These are phyloP conservation scores for Fraxinus floribunda DNA, from an alignment of 305 asterid species.

Conservation along the genomic window DNA sequence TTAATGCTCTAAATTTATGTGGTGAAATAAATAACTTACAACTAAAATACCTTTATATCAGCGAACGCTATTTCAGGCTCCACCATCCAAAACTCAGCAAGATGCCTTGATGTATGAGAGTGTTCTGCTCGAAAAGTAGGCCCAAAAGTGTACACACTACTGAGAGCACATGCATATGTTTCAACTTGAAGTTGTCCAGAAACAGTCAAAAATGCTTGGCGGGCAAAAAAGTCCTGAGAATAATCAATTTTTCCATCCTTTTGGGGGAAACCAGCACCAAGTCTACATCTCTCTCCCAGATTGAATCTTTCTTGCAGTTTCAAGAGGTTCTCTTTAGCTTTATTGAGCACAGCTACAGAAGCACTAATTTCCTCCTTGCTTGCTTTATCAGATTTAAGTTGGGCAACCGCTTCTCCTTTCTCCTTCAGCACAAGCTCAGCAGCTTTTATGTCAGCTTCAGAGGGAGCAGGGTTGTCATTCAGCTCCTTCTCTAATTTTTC, in stretches of 20 bases:
- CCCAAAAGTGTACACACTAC: slow-evolving; percentile 93
- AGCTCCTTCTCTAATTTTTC: slow-evolving; percentile 81
- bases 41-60: slow-evolving; percentile 61
- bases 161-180: slow-evolving; percentile 84
- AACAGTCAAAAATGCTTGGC: slow-evolving; percentile 91
- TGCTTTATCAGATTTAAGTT: slow-evolving; percentile 71
- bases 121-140: slow-evolving; percentile 95
- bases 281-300: slow-evolving; percentile 58
- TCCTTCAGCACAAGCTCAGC: slow-evolving; percentile 65
- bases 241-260: slow-evolving; percentile 89
- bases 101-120: slow-evolving; percentile 88
- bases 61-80: slow-evolving; percentile 97
- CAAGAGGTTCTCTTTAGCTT: slow-evolving; percentile 62
- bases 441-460: slow-evolving; percentile 52
- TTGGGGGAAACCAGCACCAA: slow-evolving; percentile 65
- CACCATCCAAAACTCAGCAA: slow-evolving; percentile 99
- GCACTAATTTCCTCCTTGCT: slow-evolving; percentile 54
- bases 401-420: slow-evolving; percentile 72
- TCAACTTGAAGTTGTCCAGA: slow-evolving; percentile 98
- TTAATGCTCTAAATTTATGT: neutral
- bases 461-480: slow-evolving; percentile 67
- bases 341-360: slow-evolving; percentile 69
- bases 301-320: slow-evolving; percentile 62
- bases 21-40: neutral
- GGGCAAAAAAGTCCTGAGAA: slow-evolving; percentile 72